Evolutionary conservation across 768 basidiomycete species (phyloP).

Genomic region (Tylopilus subfusipes): DNA sequence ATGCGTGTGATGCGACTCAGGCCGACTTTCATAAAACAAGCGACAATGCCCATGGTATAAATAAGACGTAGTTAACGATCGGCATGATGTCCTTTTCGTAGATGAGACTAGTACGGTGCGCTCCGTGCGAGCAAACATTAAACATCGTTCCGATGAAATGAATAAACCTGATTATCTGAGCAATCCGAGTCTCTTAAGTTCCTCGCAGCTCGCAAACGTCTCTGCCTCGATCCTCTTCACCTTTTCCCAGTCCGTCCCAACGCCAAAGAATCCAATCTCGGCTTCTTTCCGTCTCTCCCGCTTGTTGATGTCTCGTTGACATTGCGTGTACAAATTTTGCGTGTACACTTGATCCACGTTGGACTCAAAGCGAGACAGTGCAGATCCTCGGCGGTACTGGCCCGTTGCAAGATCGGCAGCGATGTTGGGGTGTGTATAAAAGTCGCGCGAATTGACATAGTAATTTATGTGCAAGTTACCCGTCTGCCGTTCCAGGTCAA

Average conservation of each 20-base stretch:
- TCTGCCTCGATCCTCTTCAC: conserved; percentile 70
- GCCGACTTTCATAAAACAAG: no score
- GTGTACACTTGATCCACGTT: conserved; percentile 74
- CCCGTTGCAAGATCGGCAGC: conserved; percentile 63
- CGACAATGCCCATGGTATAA: conserved; percentile 22
- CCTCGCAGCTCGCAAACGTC: conserved; percentile 72
- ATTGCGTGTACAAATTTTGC: conserved; percentile 64
- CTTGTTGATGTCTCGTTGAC: conserved; percentile 63
- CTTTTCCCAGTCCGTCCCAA: conserved; percentile 92
- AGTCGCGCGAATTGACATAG: conserved; percentile 78
- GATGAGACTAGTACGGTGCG: conserved; percentile 5
- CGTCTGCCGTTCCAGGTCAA: conserved; percentile 71
- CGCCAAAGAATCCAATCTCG: conserved; percentile 83
- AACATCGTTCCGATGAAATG: conserved; percentile 1
- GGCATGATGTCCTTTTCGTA: not conserved
- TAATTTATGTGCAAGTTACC: conserved; percentile 69
- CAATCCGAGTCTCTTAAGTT: conserved; percentile 61
- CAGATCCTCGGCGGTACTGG: conserved; percentile 25
- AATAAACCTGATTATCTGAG: conserved; percentile 35
- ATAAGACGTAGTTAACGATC: conserved; percentile 17
- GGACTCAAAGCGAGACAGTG: conserved; percentile 64
- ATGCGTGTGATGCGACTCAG: not conserved
- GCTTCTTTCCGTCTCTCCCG: conserved; percentile 70
- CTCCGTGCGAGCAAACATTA: conserved; percentile 9
- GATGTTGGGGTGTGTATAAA: conserved; percentile 71